phyloP scores from a whole-genome alignment of 192 early-diverging fungal genomes.

The Diversispora epigaea region DNA sequence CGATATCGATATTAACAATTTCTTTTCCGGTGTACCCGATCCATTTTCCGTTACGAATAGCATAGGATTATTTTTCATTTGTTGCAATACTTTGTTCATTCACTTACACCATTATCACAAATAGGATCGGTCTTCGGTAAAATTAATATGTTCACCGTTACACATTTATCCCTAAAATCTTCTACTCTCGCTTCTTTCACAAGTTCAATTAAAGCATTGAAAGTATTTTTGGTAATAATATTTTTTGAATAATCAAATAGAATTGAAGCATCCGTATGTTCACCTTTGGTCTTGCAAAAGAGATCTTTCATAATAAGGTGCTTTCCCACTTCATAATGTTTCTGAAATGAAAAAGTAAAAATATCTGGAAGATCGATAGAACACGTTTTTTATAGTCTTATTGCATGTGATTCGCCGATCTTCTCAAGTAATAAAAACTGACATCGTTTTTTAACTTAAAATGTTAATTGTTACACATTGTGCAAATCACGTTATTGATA shows the following conservation, averaged over 20 bases:
- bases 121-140: constrained; percentile 94
- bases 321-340: too few relatives aligned
- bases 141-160: constrained; percentile 92
- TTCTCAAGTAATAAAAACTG: too few relatives aligned
- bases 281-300: constrained; percentile 66
- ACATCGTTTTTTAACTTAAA: too few relatives aligned
- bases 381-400: too few relatives aligned
- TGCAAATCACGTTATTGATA: too few relatives aligned
- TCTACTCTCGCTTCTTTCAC: constrained; percentile 83
- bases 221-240: constrained; percentile 78
- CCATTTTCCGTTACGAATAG: constrained; percentile 88
- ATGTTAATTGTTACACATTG: too few relatives aligned
- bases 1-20: too few relatives aligned
- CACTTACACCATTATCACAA: constrained; percentile 88
- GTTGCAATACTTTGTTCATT: constrained; percentile 89
- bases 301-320: too few relatives aligned
- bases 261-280: constrained; percentile 63
- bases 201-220: constrained; percentile 77
- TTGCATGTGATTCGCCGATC: too few relatives aligned
- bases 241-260: constrained; percentile 98
- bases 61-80: constrained; percentile 85
- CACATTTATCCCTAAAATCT: constrained; percentile 93
- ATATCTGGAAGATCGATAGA: too few relatives aligned
- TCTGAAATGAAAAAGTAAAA: too few relatives aligned
- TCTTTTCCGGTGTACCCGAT: constrained; percentile 95